Base-by-base conservation (phyloP, 2,329 filamentous ascomycete species). In the Verticillium nubilum region DNA sequence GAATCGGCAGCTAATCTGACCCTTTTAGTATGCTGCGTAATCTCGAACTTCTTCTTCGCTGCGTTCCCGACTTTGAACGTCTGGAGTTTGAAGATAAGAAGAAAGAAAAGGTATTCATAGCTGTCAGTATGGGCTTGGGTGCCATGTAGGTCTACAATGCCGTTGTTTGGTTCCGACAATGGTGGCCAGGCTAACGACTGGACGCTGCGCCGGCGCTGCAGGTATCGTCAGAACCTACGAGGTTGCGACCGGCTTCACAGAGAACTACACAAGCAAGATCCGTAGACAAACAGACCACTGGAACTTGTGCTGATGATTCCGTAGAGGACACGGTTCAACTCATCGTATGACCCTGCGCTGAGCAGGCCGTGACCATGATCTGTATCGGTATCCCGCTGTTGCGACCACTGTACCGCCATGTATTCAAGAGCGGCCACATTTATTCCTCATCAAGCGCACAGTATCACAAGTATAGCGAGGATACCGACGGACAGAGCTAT, bases 31-130 rank as follows among this genome's bases (percentile, higher is more conserved):
- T 29, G 42, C 3, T 55, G 52, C 13, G 66, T 73, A 0, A 59
- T 72, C 5, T 65, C 67, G 52, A 74, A 77, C 59, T 73, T 76
- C 55, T 73, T 74, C 52, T 75, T 73, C 13, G 74, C 73, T 35
- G 59, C 68, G 0, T 74, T 78, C 5, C 77, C 77, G 0, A 79
- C 77, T 74, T 66, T 77, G 3, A 72, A 78, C 10, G 71, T 77
- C 25, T 77, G 74, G 74, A 61, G 62, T 2, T 59, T 78, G 57
- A 69, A 76, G 53, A 78, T 71, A 66, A 69, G 9, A 68, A 59
- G 4, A 65, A 68, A 0, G 69, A 75, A 27, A 77, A 76, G 66
- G 63, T 76, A 4, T 73, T 70, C 28, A 69, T 77, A 54, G 73
- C 68, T 2, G 67, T 67, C 28, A 73, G 72, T 29, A 27, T 56